Base-by-base conservation (phyloP, 2,329 filamentous ascomycete genomes). In the Ophiostoma tasmaniense region DNA sequence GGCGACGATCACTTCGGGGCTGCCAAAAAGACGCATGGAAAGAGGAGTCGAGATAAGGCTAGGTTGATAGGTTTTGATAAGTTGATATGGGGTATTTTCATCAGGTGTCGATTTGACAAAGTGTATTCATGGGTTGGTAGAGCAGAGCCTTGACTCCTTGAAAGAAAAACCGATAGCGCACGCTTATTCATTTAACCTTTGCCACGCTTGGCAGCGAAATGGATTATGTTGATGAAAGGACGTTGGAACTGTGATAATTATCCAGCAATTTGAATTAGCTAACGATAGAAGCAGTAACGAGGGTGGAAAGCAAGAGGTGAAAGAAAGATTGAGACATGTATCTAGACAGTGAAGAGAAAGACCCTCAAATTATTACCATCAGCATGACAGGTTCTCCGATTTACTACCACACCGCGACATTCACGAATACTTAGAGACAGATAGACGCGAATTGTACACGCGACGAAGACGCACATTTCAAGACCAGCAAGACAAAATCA, bases 61-160 rank as follows among this genome's bases (percentile, higher is more conserved):
- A 42, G 39, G 50, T 28, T 59, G 52, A 59, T 62, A 62, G 8
- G 20, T 52, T 25, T 55, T 55, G 50, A 55, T 55, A 55, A 55
- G 50, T 55, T 14, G 50, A 55, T 22, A 22, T 55, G 22, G n/a
- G n/a, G 59, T 35, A 62, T 62, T 62, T 35, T 62, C 59, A 62
- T 62, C 59, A 62, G 59, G 59, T 62, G 59, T 62, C 59, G 59
- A 62, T 30, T 62, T 62, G 59, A 62, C 59, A 62, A 62, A 62
- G 25, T 55, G 50, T 55, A 62, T 25, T 62, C 28, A 10, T 13
- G n/a, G n/a, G n/a, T n/a, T n/a, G n/a, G n/a, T n/a, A n/a, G n/a
- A 30, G 37, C 13, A 39, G 37, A 39, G 37, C 11, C 1, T 39
- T 13, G 37, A 39, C 33, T 33, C 33, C 33, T 33, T 13, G 37